A percentile compares a stretch with the other conserved stretches of the same genome.
Conservation (phyloP, 257 asterid species). For the Solanum lignicaule region DNA sequence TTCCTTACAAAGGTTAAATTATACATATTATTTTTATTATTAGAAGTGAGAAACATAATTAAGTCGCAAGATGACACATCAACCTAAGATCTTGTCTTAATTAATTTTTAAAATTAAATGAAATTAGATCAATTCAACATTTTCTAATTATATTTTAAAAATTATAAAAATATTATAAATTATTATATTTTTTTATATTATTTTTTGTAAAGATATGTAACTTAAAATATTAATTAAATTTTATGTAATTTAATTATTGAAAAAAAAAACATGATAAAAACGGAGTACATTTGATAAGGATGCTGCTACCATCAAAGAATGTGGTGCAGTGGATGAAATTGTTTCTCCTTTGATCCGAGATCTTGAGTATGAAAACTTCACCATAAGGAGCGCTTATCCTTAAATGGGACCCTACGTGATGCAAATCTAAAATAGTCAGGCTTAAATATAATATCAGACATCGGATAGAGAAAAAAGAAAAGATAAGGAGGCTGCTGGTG, state of each 20-base stretch:
- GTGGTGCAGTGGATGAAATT: not conserved
- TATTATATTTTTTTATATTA: too few relatives aligned
- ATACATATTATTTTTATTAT: not conserved
- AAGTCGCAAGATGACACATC: not conserved
- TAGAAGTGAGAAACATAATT: not conserved
- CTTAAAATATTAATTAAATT: not conserved
- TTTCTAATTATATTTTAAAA: too few relatives aligned
- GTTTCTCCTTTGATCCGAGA: accelerated
- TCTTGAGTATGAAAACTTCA: too few relatives aligned
- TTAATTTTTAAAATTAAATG: not conserved
- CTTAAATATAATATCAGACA: too few relatives aligned
- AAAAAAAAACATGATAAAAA: not conserved
- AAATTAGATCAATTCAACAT: too few relatives aligned
- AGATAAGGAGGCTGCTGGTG: not conserved
- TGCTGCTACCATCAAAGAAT: not conserved
- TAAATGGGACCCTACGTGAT: too few relatives aligned
- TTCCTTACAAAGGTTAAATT: not conserved
- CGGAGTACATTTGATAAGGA: not conserved
- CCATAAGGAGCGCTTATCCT: too few relatives aligned
- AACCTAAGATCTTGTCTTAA: not conserved
- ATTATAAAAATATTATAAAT: too few relatives aligned
- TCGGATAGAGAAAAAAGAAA: accelerated
- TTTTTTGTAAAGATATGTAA: not conserved
- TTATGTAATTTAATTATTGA: not conserved
- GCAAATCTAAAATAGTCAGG: too few relatives aligned